Evolutionary conservation across 2,329 filamentous ascomycete genomes (phyloP), one percentile per base, ranked within the genome.

Genomic region (Byssoonygena ceratinophila): DNA sequence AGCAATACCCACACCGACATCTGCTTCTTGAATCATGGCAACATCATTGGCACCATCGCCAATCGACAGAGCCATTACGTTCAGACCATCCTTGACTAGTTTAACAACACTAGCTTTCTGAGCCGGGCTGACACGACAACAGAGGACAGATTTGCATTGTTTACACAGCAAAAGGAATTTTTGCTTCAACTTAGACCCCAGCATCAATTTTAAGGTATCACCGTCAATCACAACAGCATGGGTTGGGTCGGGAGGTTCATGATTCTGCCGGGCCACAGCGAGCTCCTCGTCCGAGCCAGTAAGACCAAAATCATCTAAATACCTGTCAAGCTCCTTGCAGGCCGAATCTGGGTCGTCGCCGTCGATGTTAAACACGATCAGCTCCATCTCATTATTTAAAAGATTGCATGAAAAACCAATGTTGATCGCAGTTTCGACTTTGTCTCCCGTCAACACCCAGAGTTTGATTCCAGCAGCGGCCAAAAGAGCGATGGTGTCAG

Each of bases 401-500:
- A 98, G 77, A 61, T 98, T 98, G 74, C 94, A 98, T 9, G 94
- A 98, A 71, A 97, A 98, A 1, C 92, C 92, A 65, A 98, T 98
- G 72, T 98, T 98, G 81, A 98, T 98, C 54, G 94, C 92, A 22
- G 92, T 98, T 71, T 98, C 92, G 29, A 97, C 91, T 71, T 97
- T 98, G 76, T 98, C 92, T 58, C 94, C 92, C 14, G 92, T 98
- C 58, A 98, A 74, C 51, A 98, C 92, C 92, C 92, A 98, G 6
- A 98, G 80, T 71, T 98, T 98, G 70, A 98, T 96, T 66, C 94
- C 94, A 51, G 92, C 92, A 63, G 89, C 82, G 27, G 85, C 91
- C 49, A 98, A 81, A 41, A 98, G 74, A 47, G 85, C 86, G 61
- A 98, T 98, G 0, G 92, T 91, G 65, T 97, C 92, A 5, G 92